Conservation (phyloP, 164 flowering plant species). For the Nymphaea thermarum region DNA sequence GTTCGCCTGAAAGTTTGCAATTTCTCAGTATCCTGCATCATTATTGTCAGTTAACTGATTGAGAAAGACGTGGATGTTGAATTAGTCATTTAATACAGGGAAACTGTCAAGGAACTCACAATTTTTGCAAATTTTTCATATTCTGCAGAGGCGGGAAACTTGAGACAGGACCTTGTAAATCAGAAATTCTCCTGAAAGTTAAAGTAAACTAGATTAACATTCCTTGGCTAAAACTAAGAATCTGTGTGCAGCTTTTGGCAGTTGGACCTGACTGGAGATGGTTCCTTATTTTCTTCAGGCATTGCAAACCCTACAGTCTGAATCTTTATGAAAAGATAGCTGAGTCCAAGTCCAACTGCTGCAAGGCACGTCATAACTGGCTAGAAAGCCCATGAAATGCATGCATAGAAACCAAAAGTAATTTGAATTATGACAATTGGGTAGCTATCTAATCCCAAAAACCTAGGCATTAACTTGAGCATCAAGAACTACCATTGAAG, state of each 20-base stretch:
- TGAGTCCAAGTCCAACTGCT: not conserved
- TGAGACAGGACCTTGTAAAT: conserved; percentile 33
- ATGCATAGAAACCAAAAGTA: too few species aligned
- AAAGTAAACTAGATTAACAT: not conserved
- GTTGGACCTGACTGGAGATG: not conserved
- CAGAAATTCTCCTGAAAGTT: conserved; percentile 52
- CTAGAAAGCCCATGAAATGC: too few species aligned
- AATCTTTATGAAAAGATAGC: not conserved
- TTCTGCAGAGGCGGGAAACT: conserved; percentile 31
- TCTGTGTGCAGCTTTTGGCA: not conserved
- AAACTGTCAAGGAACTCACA: conserved; percentile 22
- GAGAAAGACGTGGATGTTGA: not conserved
- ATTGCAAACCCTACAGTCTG: not conserved
- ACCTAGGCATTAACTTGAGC: not conserved
- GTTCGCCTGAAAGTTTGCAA: not conserved
- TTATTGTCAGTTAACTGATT: not conserved
- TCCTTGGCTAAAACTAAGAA: not conserved
- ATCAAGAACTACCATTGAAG: not conserved
- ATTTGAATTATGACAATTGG: too few species aligned
- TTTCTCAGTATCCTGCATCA: not conserved
- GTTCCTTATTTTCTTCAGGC: not conserved
- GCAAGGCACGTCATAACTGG: too few species aligned
- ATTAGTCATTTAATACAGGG: not conserved
- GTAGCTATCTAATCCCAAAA: too few species aligned
- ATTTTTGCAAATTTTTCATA: conserved; percentile 16